A percentile compares a stretch with the other conserved stretches of the same genome.
Evolutionary conservation across 1,139 yeast species (phyloP).

Genomic region (Yamadazyma epiphylla): DNA sequence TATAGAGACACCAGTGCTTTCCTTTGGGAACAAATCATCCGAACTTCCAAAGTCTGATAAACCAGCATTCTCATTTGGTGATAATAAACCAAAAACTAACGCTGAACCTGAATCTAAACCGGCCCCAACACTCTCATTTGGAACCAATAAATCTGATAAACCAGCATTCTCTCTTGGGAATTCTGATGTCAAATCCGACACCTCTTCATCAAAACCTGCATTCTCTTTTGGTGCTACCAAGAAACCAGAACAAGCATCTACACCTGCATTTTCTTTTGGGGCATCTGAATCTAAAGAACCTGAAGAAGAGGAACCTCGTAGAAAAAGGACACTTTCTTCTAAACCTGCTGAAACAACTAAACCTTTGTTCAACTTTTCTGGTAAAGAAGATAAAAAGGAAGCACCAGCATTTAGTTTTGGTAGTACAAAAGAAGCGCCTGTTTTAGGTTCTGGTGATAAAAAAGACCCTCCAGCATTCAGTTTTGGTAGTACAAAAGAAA

Average conservation of each 20-base stretch:
- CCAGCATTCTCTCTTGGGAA: conserved; percentile 22
- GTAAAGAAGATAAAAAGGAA: conserved; percentile 1
- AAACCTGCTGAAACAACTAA: conserved; percentile 1
- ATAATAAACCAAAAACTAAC: neutral
- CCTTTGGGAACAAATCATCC: conserved; percentile 3
- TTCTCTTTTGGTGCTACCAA: conserved; percentile 14
- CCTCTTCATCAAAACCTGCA: conserved; percentile 15
- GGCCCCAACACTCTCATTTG: conserved; percentile 12
- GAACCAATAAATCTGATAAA: conserved; percentile 9
- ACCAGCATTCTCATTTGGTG: conserved; percentile 17
- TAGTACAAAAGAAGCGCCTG: conserved; percentile 5
- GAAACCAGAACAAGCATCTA: conserved; percentile 13
- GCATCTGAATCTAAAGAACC: neutral
- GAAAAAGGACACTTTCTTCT: no score
- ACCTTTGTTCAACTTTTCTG: conserved; percentile 1
- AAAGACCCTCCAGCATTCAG: conserved; percentile 6
- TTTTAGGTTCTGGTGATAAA: conserved; percentile 12
- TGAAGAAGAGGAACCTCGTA: neutral
- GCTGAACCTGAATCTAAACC: conserved; percentile 11
- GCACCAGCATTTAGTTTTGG: conserved; percentile 9
- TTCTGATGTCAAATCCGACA: conserved; percentile 15
- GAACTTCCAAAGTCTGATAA: conserved; percentile 1
- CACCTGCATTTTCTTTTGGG: conserved; percentile 11
- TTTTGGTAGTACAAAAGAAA: conserved; percentile 5
- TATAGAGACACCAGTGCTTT: conserved; percentile 6